A percentile compares a stretch with the other conserved stretches of the same genome.
These are phyloP conservation scores for Clonostachys sp. DNA, from an alignment of 2,329 filamentous ascomycete species.

Conservation along the genomic window DNA sequence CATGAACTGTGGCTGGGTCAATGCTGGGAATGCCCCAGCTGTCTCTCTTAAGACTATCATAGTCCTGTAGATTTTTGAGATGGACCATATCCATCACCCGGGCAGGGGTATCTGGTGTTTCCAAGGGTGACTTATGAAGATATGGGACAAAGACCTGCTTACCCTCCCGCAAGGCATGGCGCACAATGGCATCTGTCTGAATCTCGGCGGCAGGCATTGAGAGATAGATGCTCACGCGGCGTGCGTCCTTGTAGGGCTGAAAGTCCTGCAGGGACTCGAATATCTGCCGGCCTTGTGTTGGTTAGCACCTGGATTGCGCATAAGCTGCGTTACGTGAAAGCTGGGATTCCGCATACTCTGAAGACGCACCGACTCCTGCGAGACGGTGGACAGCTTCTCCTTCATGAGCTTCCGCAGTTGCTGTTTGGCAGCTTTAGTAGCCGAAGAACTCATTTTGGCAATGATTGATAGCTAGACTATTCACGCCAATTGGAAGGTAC, in stretches of 20 bases:
- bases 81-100: conserved; percentile 93
- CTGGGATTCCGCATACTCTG: conserved; percentile 59
- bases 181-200: conserved; percentile 77
- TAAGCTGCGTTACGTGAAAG: background rate
- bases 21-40: conserved; percentile 95
- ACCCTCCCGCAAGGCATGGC: conserved; percentile 68
- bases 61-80: conserved; percentile 69
- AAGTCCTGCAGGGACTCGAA: conserved; percentile 62
- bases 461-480: too few species aligned
- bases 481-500: too few species aligned
- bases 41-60: conserved; percentile 70
- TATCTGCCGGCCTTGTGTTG: conserved; percentile 54
- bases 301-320: background rate
- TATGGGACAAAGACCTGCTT: conserved; percentile 93
- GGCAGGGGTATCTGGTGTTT: conserved; percentile 46
- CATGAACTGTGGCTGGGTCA: conserved; percentile 55
- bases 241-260: conserved; percentile 70
- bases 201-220: conserved; percentile 90
- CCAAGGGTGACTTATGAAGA: conserved; percentile 58
- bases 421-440: conserved; percentile 64
- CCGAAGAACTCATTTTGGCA: conserved; percentile 40
- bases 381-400: conserved; percentile 54
- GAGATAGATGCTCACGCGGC: conserved; percentile 78
- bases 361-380: conserved; percentile 53
- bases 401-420: conserved; percentile 71